Percentiles rank a stretch among this genome's conserved stretches.
Evolutionary conservation across 1,139 yeast species (phyloP).

Genomic region (Geotrichum aggregatum): DNA sequence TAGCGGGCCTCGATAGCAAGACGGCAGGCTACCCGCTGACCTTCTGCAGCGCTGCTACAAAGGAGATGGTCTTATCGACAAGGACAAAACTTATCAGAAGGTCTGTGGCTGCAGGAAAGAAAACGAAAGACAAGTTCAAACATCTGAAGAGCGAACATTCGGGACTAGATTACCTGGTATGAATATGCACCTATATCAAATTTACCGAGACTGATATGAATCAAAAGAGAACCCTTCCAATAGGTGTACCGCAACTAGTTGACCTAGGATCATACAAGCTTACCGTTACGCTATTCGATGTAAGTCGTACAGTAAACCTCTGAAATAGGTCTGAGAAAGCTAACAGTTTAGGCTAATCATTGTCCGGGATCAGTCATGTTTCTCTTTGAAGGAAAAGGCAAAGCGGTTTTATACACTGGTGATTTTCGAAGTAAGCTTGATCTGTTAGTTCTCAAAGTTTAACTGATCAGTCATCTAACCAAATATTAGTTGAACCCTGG

Average conservation of each 20-base stretch:
- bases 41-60: constrained; percentile 54
- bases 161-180: constrained; percentile 34
- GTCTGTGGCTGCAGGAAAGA: constrained; percentile 13
- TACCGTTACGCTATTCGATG: constrained; percentile 37
- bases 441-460: too few relatives aligned
- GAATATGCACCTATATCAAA: constrained; percentile 28
- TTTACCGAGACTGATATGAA: background rate
- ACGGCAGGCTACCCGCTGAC: constrained; percentile 40
- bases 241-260: constrained; percentile 36
- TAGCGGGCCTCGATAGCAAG: constrained; percentile 46
- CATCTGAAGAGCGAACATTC: constrained; percentile 35
- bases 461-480: background rate
- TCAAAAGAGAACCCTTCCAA: constrained; percentile 25
- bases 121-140: constrained; percentile 25
- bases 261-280: constrained; percentile 22
- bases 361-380: constrained; percentile 64
- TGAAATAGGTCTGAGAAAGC: background rate
- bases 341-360: constrained; percentile 45
- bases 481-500: constrained; percentile 48
- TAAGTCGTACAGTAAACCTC: constrained; percentile 34
- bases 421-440: constrained; percentile 46
- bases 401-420: constrained; percentile 52
- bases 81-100: constrained; percentile 20
- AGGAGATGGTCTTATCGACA: constrained; percentile 29
- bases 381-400: constrained; percentile 42